Evolutionary conservation across 257 asterid genomes (phyloP), one percentile per base, ranked within the genome.

Genomic region (Solanum medicagineum): DNA sequence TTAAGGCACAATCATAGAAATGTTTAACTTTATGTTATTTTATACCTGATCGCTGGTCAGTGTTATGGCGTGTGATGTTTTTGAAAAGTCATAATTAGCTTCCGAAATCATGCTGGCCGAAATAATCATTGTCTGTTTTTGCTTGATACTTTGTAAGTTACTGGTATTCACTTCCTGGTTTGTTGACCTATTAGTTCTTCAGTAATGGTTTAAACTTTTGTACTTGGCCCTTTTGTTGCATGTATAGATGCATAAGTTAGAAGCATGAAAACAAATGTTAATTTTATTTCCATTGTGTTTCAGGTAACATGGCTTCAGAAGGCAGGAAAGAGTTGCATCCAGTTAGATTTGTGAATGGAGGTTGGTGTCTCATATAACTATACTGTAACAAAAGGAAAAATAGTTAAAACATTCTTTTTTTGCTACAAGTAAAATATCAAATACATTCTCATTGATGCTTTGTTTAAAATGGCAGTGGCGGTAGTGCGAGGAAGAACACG

Each of bases 401-500:
- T 15, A 5, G 17, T 77, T 45, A 53, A 24, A 29, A 14, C 54
- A 20, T 57, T 54, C 6, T 10, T 59, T 53, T 42, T n/a, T 8
- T 32, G 24, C 17, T 70, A 19, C 6, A 69, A 77, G 86, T 26
- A 36, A 59, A 60, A 77, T 66, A 80, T 19, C 47, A 83, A 81
- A 77, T 75, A 81, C 57, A 70, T 80, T 44, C 56, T 88, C 79
- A 85, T 85, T 66, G 51, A 42, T 82, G 45, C 36, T 85, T 68
- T 88, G 75, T 83, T 87, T 90, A 79, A 79, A 74, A 49, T 93
- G 85, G 82, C 95, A 95, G 98, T 95, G 90, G 91, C 95, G 47
- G 94, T 95, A 89, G 92, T 90, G 85, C 93, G 84, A 82, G 99
- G 99, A 90, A 92, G 98, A 92, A 96, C 99, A 1, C 97, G 98